These are phyloP conservation scores for Marsdenia floribunda DNA, from an alignment of 257 asterid genomes.

Conservation along the genomic window DNA sequence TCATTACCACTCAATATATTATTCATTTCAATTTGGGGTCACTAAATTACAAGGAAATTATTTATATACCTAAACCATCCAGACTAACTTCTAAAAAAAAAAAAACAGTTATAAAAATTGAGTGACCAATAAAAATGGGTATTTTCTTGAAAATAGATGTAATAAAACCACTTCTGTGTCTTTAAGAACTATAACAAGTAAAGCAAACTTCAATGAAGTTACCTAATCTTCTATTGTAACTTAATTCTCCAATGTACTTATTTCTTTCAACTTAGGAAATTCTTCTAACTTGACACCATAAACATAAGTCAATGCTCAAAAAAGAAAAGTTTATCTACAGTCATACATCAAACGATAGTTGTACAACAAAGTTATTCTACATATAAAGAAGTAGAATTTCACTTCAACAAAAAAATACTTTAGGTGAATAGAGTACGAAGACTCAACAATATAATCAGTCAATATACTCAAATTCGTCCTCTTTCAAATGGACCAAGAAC, in stretches of 20 bases:
- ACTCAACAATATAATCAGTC: conserved; percentile 37
- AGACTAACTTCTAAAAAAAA: background rate
- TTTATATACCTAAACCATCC: background rate
- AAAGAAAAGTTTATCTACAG: conserved; percentile 1
- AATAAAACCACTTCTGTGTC: background rate
- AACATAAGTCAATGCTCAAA: background rate
- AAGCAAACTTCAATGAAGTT: background rate
- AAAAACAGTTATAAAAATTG: background rate
- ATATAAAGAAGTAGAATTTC: conserved; percentile 18
- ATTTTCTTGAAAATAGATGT: background rate
- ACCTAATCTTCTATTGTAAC: background rate
- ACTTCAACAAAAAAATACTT: conserved; percentile 10
- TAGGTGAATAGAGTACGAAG: background rate
- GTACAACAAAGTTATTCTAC: conserved; percentile 2
- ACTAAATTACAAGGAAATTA: background rate
- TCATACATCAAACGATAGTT: background rate
- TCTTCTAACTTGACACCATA: background rate
- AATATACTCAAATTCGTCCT: conserved; percentile 91
- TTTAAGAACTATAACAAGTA: background rate
- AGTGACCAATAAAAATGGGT: background rate
- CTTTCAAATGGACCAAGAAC: conserved; percentile 70
- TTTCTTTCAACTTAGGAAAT: background rate
- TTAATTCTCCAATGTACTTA: background rate
- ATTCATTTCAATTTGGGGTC: background rate
- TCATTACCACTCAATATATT: background rate